Conservation (phyloP, 768 basidiomycete species). For the Lactarius psammicola region DNA sequence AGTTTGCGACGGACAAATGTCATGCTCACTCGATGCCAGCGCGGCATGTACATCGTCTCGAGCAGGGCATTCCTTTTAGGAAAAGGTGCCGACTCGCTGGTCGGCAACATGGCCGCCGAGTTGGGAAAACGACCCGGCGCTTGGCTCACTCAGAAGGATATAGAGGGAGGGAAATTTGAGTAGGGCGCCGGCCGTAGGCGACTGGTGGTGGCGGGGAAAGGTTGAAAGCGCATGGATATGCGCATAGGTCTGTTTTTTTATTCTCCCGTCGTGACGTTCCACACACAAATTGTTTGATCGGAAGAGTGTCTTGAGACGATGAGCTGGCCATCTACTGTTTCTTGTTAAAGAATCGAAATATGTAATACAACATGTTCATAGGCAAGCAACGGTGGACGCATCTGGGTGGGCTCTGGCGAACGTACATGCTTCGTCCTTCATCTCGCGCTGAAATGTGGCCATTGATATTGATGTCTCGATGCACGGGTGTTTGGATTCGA, state of each 20-base stretch:
- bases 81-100: conserved; percentile 46
- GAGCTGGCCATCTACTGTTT: neutral
- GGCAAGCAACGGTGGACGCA: neutral
- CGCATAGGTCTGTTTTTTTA: neutral
- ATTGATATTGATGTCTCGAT: conserved; percentile 67
- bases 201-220: neutral
- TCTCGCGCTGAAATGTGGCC: conserved; percentile 55
- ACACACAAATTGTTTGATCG: neutral
- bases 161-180: conserved; percentile 39
- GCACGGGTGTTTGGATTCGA: conserved; percentile 82
- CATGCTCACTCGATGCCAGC: conserved; percentile 80
- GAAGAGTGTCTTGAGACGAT: neutral
- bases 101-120: conserved; percentile 41
- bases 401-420: conserved; percentile 11
- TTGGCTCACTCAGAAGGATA: conserved; percentile 40
- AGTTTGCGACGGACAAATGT: conserved; percentile 76
- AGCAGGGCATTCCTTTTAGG: conserved; percentile 58
- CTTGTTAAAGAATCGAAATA: conserved; percentile 6
- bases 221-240: neutral
- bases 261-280: neutral
- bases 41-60: conserved; percentile 72
- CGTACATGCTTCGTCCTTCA: conserved; percentile 61
- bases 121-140: conserved; percentile 34
- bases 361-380: conserved; percentile 19
- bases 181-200: too few species aligned